Conservation (phyloP, 164 flowering plant species). For the Chloranthus sessilifolius region DNA sequence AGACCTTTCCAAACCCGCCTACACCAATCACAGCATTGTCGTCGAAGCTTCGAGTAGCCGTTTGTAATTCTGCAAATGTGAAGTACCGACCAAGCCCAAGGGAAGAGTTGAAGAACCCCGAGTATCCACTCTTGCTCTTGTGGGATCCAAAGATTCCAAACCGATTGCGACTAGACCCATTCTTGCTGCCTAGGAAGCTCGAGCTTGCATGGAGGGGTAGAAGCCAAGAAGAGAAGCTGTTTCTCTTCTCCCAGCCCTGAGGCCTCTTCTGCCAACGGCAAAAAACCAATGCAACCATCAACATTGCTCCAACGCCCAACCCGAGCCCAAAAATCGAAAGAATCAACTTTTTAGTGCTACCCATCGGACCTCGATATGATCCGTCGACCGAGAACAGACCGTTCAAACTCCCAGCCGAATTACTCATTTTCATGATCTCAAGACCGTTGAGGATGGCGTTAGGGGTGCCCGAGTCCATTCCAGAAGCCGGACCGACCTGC, state of each 20-base stretch:
- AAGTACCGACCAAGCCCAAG: conserved; percentile 55
- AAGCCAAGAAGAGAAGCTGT: conserved; percentile 30
- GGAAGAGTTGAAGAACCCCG: conserved; percentile 31
- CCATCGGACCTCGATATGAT: background rate
- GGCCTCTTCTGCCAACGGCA: conserved; percentile 44
- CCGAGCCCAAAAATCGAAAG: conserved; percentile 38
- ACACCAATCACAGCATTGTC: conserved; percentile 75
- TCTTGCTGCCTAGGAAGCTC: conserved; percentile 17
- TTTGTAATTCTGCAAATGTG: conserved; percentile 48
- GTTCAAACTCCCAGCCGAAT: conserved; percentile 58
- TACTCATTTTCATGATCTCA: conserved; percentile 84
- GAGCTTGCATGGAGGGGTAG: conserved; percentile 21
- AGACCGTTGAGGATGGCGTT: conserved; percentile 82
- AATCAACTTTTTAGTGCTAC: conserved; percentile 17
- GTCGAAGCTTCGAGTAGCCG: conserved; percentile 64
- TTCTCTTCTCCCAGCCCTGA: conserved; percentile 28
- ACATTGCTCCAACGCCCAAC: conserved; percentile 37
- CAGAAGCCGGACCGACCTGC: conserved; percentile 58
- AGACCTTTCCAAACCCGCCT: conserved; percentile 96
- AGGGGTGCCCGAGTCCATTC: conserved; percentile 19
- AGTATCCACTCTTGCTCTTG: conserved; percentile 44
- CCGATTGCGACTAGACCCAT: conserved; percentile 9
- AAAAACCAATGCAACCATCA: conserved; percentile 26
- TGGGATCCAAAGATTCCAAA: conserved; percentile 23
- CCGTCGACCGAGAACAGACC: conserved; percentile 47